Evolutionary conservation across 108 stramenopile genomes (phyloP).

Genomic region (Cyclotella cryptica): DNA sequence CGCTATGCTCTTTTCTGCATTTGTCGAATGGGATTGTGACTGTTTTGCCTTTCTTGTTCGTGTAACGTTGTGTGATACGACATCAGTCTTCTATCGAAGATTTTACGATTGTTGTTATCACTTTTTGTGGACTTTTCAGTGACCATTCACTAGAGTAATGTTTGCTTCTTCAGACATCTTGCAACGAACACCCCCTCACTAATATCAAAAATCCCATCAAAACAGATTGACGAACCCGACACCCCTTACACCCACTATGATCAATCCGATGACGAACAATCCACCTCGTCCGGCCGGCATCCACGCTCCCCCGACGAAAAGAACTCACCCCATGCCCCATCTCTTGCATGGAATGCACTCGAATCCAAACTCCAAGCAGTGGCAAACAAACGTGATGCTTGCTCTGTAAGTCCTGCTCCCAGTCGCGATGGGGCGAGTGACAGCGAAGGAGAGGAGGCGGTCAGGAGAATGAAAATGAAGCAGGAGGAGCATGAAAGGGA

Average conservation of each 20-base stretch:
- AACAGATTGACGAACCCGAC: slow-evolving; percentile 88
- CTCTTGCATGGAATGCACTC: slow-evolving; percentile 62
- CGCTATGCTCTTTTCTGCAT: too few relatives aligned
- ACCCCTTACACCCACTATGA: slow-evolving; percentile 88
- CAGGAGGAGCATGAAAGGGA: slow-evolving; percentile 59
- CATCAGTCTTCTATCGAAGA: neutral
- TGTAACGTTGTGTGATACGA: too few relatives aligned
- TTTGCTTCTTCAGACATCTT: too few relatives aligned
- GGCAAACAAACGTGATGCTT: slow-evolving; percentile 61
- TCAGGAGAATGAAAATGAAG: slow-evolving; percentile 23
- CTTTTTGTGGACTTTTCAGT: too few relatives aligned
- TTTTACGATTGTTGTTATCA: neutral
- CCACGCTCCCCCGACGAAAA: slow-evolving; percentile 61
- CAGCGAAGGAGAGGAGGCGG: slow-evolving; percentile 43
- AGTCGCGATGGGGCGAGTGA: slow-evolving; percentile 29
- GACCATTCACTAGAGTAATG: too few relatives aligned
- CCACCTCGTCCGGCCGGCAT: slow-evolving; percentile 49
- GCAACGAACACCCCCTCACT: neutral
- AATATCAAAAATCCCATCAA: neutral
- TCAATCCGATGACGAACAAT: slow-evolving; percentile 68
- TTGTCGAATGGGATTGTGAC: too few relatives aligned
- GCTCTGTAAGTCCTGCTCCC: slow-evolving; percentile 53
- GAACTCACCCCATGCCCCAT: slow-evolving; percentile 20
- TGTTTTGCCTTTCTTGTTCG: too few relatives aligned
- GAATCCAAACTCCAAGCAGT: slow-evolving; percentile 76